Evolutionary conservation across 768 basidiomycete species (phyloP), one percentile per base, ranked within the genome.

Genomic region (Podaxis sp.): DNA sequence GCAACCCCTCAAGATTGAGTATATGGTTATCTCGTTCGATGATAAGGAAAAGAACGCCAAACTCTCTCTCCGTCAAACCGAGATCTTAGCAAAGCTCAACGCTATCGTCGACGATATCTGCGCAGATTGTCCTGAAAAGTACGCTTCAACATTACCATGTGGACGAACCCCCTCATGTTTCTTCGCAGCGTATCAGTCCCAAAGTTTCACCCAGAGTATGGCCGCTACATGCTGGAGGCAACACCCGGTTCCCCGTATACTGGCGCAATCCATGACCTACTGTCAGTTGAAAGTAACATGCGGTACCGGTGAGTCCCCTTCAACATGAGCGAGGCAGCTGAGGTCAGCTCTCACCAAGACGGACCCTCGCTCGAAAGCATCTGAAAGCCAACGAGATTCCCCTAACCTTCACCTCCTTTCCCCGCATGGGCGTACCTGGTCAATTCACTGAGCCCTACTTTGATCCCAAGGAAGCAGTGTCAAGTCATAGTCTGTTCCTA

Each of bases 211-310:
- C 96, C 96, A 17, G 97, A 99, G 75, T 99, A 98, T 77, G 97
- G 97, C 43, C 85, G 96, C 41, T 98, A 93, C 78, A 99, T 99
- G 97, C 83, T 99, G 57, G 97, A 99, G 73, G 94, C 94, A 2
- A 99, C 96, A 0, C 97, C 97, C 0, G 97, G 97, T 2, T 87
- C 89, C 54, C 97, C 97, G 2, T 98, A 98, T 77, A 90, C 93
- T 4, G 94, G 93, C 9, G 89, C 85, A 15, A 85, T 98, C 43
- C 81, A 82, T 25, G 94, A 96, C 73, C 82, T 98, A 19, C 80
- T 98, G 40, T 85, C 89, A 4, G 96, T 99, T 4, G 96, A 99
- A 76, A 77, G 80, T 52, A 95, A 98, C 75, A 99, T 99, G 97
- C 88, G 91, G 50, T 93, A 94, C 73, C 84, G 95, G 95, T 89